A percentile compares a stretch with the other conserved stretches of the same genome.
These are phyloP conservation scores for Karstenula rhodostoma DNA, from an alignment of 2,329 filamentous ascomycete species.

Conservation along the genomic window DNA sequence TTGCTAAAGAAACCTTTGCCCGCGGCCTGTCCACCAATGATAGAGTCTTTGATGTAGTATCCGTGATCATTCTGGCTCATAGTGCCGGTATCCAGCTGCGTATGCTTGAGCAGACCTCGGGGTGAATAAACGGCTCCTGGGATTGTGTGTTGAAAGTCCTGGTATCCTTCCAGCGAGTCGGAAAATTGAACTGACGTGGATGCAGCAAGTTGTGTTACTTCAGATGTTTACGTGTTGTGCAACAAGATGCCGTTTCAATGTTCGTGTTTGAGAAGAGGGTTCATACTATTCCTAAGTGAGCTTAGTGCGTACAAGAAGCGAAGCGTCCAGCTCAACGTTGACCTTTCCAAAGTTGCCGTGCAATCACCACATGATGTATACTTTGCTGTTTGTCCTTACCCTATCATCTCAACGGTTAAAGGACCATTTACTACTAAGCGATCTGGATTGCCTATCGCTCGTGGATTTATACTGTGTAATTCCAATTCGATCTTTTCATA, in stretches of 20 bases:
- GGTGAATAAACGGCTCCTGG: too few species aligned
- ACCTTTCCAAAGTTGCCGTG: too few species aligned
- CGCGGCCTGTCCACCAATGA: constrained; percentile 7
- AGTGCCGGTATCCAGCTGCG: not conserved
- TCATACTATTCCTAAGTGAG: not conserved
- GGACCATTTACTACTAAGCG: too few species aligned
- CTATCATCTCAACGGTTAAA: too few species aligned
- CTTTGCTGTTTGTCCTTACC: too few species aligned
- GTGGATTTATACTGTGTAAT: too few species aligned
- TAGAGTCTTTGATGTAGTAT: constrained; percentile 9
- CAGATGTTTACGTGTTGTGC: not conserved
- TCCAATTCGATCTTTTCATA: too few species aligned
- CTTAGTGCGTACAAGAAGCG: not conserved
- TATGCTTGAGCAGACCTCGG: not conserved
- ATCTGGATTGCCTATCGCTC: too few species aligned
- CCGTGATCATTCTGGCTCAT: not conserved
- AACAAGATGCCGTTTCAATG: constrained; percentile 1
- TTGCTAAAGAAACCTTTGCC: constrained; percentile 62
- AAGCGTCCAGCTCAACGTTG: not conserved
- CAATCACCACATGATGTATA: not conserved
- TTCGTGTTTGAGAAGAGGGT: not conserved
- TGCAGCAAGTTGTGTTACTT: not conserved
- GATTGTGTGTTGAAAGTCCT: too few species aligned
- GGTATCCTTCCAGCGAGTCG: not conserved
- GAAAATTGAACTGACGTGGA: not conserved